Evolutionary conservation across 495 filamentous ascomycete genomes (phyloP), one percentile per base, ranked within the genome.

Genomic region (Penicillium nucicola): DNA sequence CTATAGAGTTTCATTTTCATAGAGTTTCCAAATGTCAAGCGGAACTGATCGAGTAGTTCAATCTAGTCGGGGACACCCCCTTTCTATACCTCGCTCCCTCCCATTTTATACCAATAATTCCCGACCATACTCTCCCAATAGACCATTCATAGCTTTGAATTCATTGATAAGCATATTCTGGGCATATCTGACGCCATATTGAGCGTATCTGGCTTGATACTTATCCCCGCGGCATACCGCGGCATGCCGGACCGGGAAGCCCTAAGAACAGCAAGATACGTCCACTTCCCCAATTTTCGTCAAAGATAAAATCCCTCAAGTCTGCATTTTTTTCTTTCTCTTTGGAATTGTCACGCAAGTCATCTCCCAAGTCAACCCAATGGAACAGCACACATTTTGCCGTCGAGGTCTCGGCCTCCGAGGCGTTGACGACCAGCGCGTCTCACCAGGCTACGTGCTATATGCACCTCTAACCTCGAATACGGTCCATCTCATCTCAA

Each of bases 301-400:
- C 20, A 19, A 23, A 36, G 11, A 35, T 47, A 47, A 37, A 47
- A 12, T 36, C 45, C 14, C 13, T 19, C 34, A 7, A 19, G 5
- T 36, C 19, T 28, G 32, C 18, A 5, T 36, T 36, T 3, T 0
- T 36, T 22, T 36, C 22, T 7, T 25, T 2, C 22, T 36, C 18
- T 46, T 34, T 10, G 6, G 14, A 33, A n/a, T 20, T 32, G 23
- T 1, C 22, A 18, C n/a, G 22, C 8, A 33, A 20, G 22, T 20
- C 31, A 9, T 17, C 12, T 17, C 18, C 4, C 18, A 19, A 28
- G 25, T 28, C 25, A 0, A 28, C 10, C 25, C 32, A 48, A 72
- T 76, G 67, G 70, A 76, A 40, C 74, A 77, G 58, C 63, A 70
- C 48, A 73, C 70, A 11, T 55, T 77, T 23, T 52, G 52, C 39